Evolutionary conservation across 2,329 filamentous ascomycete genomes (phyloP), one percentile per base, ranked within the genome.

Genomic region (Parafenestella ontariensis): DNA sequence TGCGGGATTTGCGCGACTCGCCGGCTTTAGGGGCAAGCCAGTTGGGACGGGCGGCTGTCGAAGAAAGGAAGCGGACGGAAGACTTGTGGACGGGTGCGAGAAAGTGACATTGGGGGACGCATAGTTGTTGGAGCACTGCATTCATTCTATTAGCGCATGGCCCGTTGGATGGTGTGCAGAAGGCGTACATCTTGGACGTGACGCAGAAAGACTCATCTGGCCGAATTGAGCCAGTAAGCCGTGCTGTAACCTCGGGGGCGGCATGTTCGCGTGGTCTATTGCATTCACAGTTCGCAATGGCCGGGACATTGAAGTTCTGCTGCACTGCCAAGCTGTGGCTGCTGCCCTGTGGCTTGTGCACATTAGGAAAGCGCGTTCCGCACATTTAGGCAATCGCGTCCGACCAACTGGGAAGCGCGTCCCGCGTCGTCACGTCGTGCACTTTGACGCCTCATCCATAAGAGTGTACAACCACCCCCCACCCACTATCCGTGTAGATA

Each of bases 21-120:
- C 91, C 87, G 67, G 88, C 79, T 68, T 86, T 89, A 29, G 94
- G 94, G 53, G 90, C 85, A 43, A 98, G 89, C 92, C 93, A 98
- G 72, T 86, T 89, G 63, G 74, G 82, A 60, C 72, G 79, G 70
- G 61, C 79, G 61, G 70, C 83, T 56, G 90, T 90, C 28, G 88
- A 89, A 34, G 91, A 91, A 78, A 96, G 96, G 58, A 85, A 79
- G 73, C 89, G 85, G 61, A 75, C 34, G 43, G 61, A 34, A 17
- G 56, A 23, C 21, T 37, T 29, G 7, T 36, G 8, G 1, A 36
- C 24, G 21, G 57, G 76, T 59, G 79, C 70, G 67, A 73, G 69
- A 58, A 61, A 64, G 56, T 52, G 59, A 41, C 65, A 74, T 68
- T 71, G 69, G 18, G 65, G 71, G 62, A 71, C 68, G 59, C 23